phyloP scores from a whole-genome alignment of 169 alveolate genomes.

The Perkinsus olseni region DNA sequence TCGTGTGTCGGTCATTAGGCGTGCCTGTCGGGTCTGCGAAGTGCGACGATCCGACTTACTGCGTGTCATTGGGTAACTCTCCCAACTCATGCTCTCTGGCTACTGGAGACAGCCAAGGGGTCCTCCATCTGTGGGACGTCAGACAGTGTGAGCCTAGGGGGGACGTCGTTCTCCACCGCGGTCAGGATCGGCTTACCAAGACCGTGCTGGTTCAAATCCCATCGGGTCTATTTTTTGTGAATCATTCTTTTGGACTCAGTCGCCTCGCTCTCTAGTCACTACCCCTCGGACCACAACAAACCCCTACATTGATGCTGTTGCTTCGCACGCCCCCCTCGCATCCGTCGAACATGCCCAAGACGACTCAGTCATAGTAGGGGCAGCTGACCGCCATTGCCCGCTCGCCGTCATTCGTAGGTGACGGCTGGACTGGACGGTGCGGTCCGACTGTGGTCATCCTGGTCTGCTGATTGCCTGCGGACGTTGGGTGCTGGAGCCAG shows the following conservation, averaged over 20 bases:
- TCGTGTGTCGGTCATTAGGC: not conserved
- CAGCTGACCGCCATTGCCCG: not conserved
- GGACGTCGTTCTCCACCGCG: not conserved
- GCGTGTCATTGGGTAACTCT: not conserved
- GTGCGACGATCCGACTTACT: not conserved
- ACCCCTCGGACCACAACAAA: not conserved
- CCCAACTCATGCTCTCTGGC: not conserved
- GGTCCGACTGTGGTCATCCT: not conserved
- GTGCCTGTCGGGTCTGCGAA: not conserved
- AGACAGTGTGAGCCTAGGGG: not conserved
- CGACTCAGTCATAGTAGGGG: not conserved
- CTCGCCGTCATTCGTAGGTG: not conserved
- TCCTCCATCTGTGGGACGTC: not conserved
- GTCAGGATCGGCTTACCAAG: not conserved
- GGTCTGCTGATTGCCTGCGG: not conserved
- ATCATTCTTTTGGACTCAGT: not conserved
- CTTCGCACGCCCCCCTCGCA: not conserved
- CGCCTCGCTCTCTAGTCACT: not conserved
- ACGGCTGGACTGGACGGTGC: not conserved
- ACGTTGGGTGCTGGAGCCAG: not conserved
- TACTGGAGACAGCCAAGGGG: not conserved
- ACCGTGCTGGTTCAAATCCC: not conserved
- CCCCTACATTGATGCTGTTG: not conserved
- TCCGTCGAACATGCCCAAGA: not conserved
- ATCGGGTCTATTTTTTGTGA: not conserved